These are phyloP conservation scores for Cystoisospora suis DNA, from an alignment of 169 alveolate species.

Conservation along the genomic window DNA sequence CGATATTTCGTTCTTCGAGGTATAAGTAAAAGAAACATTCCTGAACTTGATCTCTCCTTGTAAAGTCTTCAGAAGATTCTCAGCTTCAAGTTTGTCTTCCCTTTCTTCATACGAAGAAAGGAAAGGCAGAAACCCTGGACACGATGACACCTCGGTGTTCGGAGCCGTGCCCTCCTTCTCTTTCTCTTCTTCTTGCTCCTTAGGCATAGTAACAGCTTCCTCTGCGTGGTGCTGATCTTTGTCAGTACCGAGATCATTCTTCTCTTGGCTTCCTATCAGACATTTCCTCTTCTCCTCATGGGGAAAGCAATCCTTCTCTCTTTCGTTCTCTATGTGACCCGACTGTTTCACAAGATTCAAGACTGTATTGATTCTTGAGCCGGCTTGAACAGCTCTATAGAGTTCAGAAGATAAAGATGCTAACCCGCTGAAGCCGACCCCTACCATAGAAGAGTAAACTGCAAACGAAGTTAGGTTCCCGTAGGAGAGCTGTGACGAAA, in stretches of 20 bases:
- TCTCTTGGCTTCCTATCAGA: too few relatives aligned
- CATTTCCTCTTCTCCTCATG: conserved; percentile 29
- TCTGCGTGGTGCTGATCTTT: too few relatives aligned
- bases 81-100: not conserved
- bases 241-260: too few relatives aligned
- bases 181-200: not conserved
- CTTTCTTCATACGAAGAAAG: not conserved
- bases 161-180: not conserved
- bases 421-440: conserved; percentile 53
- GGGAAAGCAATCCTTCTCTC: conserved; percentile 18
- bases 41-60: conserved; percentile 33
- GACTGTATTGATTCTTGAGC: not conserved
- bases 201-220: too few relatives aligned
- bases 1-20: too few relatives aligned
- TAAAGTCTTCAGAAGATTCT: not conserved
- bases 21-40: conserved; percentile 30
- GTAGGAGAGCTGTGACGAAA: conserved; percentile 38
- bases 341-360: not conserved
- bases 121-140: not conserved
- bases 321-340: not conserved
- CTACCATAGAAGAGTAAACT: conserved; percentile 45
- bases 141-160: not conserved
- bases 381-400: conserved; percentile 28
- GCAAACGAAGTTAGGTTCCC: conserved; percentile 50
- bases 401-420: conserved; percentile 33